A percentile compares a stretch with the other conserved stretches of the same genome.
These are phyloP conservation scores for Vitis hybrid DNA, from an alignment of 177 flowering plant species.

Conservation along the genomic window DNA sequence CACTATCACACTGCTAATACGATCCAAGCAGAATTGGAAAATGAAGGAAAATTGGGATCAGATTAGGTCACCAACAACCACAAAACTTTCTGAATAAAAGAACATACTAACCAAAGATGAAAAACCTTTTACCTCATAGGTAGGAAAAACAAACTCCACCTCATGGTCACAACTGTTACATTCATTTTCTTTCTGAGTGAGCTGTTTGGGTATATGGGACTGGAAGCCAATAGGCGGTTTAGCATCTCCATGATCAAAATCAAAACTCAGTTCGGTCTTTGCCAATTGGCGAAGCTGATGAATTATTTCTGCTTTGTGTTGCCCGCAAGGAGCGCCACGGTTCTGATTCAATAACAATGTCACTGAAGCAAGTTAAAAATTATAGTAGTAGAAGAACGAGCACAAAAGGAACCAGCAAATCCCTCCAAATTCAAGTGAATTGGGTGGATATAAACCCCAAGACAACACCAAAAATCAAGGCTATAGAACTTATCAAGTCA, in stretches of 20 bases:
- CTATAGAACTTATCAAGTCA: too few relatives aligned
- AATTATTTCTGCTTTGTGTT: slow-evolving; percentile 64
- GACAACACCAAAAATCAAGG: too few relatives aligned
- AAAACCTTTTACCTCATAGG: slow-evolving; percentile 40
- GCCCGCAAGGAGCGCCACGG: slow-evolving; percentile 69
- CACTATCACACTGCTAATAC: too few relatives aligned
- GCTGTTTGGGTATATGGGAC: slow-evolving; percentile 21
- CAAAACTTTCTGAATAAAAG: neutral
- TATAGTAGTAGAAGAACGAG: neutral
- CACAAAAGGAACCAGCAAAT: too few relatives aligned
- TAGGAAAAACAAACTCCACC: slow-evolving; percentile 20
- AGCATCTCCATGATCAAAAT: slow-evolving; percentile 20
- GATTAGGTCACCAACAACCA: neutral
- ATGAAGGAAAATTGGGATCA: neutral
- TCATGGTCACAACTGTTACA: slow-evolving; percentile 22
- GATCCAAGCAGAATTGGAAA: neutral
- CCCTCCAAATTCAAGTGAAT: too few relatives aligned
- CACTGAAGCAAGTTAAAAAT: slow-evolving; percentile 10
- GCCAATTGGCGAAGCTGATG: slow-evolving; percentile 63
- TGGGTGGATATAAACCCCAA: too few relatives aligned
- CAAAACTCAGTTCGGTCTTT: slow-evolving; percentile 39
- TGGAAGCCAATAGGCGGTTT: slow-evolving; percentile 31
- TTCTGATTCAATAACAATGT: slow-evolving; percentile 45
- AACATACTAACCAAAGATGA: neutral
- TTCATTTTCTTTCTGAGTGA: slow-evolving; percentile 15